Evolutionary conservation across 164 flowering plant genomes (phyloP), one percentile per base, ranked within the genome.

Genomic region (Tetracentron sinense): DNA sequence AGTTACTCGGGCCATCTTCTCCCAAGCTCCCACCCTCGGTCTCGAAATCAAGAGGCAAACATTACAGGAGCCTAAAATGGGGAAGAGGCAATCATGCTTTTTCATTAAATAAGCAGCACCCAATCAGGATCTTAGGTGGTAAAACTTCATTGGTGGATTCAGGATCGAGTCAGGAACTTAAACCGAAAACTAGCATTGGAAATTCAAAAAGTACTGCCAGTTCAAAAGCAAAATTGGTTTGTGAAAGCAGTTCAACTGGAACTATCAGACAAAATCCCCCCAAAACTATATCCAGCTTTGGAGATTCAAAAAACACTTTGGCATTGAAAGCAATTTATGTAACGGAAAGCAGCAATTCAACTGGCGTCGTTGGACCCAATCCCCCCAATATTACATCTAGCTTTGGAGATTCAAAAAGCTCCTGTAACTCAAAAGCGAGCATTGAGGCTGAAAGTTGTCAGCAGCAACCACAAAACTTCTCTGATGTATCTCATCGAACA

Each of bases 21-120:
- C 85, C 90, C n/a, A 72, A 76, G 49, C 79, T 87, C 67, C 89
- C 88, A 17, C 29, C 76, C 15, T 87, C 96, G 6, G 90, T 90
- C 42, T 90, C 93, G 15, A 78, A 64, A 63, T 80, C 91, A 28
- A 83, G 93, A 72, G 93, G 96, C 23, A 85, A 84, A 58, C 60
- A 81, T 59, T 84, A 76, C 64, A 72, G 19, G 59, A 77, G 74
- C 63, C 77, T 62, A 69, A 75, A 75, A 33, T 73, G 79, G 83
- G 72, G 42, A 64, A 65, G 30, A 46, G 71, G 28, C 11, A 56
- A 48, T 42, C 25, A 30, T 20, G 67, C 58, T 50, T 31, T 54
- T 50, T 35, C 60, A 27, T 26, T 69, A 3, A 56, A 68, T 62
- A 75, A 81, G 66, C 56, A 51, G 50, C 80, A 81, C 26, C 77